phyloP scores from a whole-genome alignment of 2,329 filamentous ascomycete species.

The Clathrospora elynae region DNA sequence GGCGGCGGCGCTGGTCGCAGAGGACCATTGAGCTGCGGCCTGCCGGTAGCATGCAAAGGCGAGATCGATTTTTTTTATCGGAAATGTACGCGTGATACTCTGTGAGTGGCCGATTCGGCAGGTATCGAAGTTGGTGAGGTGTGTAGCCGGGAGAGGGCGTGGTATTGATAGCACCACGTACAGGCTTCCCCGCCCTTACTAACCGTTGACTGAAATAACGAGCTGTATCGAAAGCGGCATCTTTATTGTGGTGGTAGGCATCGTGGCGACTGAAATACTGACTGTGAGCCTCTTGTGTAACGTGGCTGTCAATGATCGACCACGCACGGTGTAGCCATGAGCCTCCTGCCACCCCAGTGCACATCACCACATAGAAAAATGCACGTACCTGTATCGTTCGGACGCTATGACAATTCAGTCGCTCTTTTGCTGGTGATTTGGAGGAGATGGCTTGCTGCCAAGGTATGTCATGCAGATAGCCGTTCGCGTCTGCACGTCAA shows the following conservation, averaged over 20 bases:
- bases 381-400: slow-evolving; percentile 9
- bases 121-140: slow-evolving; percentile 2
- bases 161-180: slow-evolving; percentile 3
- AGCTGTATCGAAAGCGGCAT: not conserved
- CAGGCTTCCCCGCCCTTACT: slow-evolving; percentile 1
- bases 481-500: slow-evolving; percentile 36
- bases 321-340: slow-evolving; percentile 7
- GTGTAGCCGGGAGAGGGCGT: slow-evolving; percentile 1
- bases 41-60: slow-evolving; percentile 1
- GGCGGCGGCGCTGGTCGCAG: slow-evolving; percentile 6
- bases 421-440: slow-evolving; percentile 9
- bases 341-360: slow-evolving; percentile 5
- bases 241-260: not conserved
- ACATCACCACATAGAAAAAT: slow-evolving; percentile 7
- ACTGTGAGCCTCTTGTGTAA: slow-evolving; percentile 13
- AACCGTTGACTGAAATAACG: not conserved
- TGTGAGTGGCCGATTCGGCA: not conserved
- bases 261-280: not conserved
- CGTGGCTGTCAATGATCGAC: slow-evolving; percentile 10
- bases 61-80: not conserved
- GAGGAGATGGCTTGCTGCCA: slow-evolving; percentile 20
- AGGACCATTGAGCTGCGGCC: slow-evolving; percentile 5
- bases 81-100: not conserved
- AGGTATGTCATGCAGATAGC: slow-evolving; percentile 34
- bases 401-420: slow-evolving; percentile 18